Percentiles rank a stretch among this genome's conserved stretches.
These are phyloP conservation scores for Diutina siamensis DNA, from an alignment of 1,139 yeast genomes.

Conservation along the genomic window DNA sequence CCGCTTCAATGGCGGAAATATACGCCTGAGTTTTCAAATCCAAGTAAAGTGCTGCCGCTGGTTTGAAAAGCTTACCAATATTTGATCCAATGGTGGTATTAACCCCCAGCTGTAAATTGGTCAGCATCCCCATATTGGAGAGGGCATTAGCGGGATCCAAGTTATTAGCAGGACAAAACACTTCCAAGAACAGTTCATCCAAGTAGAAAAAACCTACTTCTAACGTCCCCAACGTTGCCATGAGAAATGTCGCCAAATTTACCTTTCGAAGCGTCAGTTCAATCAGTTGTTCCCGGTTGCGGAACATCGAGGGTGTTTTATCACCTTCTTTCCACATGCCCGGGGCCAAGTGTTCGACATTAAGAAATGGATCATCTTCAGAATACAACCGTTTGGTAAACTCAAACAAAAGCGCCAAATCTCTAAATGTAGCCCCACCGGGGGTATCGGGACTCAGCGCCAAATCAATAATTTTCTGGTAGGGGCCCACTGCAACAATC, in stretches of 20 bases:
- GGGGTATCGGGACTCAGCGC: constrained; percentile 65
- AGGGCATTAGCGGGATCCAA: constrained; percentile 32
- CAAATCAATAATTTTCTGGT: constrained; percentile 60
- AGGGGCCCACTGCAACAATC: constrained; percentile 56
- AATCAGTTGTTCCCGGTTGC: constrained; percentile 50
- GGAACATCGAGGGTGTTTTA: constrained; percentile 43
- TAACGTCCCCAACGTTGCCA: constrained; percentile 73
- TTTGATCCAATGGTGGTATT: constrained; percentile 29
- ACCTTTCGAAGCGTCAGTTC: constrained; percentile 70
- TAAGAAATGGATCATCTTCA: constrained; percentile 56
- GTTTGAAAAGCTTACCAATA: constrained; percentile 56
- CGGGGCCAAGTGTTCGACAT: constrained; percentile 48
- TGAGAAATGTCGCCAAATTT: constrained; percentile 74
- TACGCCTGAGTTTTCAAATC: constrained; percentile 93
- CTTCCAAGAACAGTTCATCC: constrained; percentile 72
- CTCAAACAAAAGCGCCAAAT: constrained; percentile 63
- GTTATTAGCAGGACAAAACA: constrained; percentile 59
- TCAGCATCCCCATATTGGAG: constrained; percentile 28
- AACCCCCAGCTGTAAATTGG: constrained; percentile 25
- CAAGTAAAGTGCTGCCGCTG: constrained; percentile 66
- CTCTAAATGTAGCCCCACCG: constrained; percentile 65
- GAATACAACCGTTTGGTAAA: constrained; percentile 56
- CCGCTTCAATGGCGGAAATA: constrained; percentile 74
- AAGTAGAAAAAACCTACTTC: constrained; percentile 82
- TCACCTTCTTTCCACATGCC: constrained; percentile 61